Evolutionary conservation across 805 yeast genomes (phyloP).

Genomic region (Metschnikowia kunwiensis): DNA sequence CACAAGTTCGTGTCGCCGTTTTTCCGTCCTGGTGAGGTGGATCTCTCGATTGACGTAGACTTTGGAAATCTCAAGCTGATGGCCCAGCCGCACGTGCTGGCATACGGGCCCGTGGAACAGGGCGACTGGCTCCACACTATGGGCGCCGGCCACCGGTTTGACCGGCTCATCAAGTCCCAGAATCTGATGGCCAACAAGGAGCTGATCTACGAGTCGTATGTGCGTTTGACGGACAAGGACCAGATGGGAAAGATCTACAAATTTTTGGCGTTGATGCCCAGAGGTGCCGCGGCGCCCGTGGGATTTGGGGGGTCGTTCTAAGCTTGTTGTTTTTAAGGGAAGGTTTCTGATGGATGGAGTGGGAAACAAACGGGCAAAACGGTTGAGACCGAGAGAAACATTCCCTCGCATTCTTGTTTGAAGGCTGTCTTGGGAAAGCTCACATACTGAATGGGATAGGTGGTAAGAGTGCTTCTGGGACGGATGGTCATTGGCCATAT

Average conservation of each 20-base stretch:
- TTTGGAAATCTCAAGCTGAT: conserved; percentile 51
- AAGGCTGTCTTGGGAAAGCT: no score
- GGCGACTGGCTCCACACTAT: conserved; percentile 74
- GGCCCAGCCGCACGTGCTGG: conserved; percentile 22
- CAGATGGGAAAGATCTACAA: conserved; percentile 79
- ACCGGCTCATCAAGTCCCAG: conserved; percentile 47
- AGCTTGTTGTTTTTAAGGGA: no score
- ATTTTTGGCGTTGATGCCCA: conserved; percentile 60
- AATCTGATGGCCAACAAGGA: conserved; percentile 45
- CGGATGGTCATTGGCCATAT: no score
- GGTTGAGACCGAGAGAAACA: no score
- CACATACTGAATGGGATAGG: no score
- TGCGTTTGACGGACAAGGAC: conserved; percentile 59
- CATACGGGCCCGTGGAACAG: conserved; percentile 64
- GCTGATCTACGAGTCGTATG: conserved; percentile 53
- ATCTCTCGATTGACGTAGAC: conserved; percentile 81
- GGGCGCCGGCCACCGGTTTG: conserved; percentile 72
- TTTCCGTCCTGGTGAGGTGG: conserved; percentile 73
- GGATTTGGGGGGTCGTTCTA: conserved; percentile 44
- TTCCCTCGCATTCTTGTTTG: not conserved
- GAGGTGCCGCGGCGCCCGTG: conserved; percentile 41
- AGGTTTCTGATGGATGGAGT: no score
- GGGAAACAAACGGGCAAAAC: no score
- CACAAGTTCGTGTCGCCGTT: conserved; percentile 77
- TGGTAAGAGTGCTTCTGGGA: no score